Conservation (phyloP, 163 green algal genomes). For the Scenedesmus sp. region DNA sequence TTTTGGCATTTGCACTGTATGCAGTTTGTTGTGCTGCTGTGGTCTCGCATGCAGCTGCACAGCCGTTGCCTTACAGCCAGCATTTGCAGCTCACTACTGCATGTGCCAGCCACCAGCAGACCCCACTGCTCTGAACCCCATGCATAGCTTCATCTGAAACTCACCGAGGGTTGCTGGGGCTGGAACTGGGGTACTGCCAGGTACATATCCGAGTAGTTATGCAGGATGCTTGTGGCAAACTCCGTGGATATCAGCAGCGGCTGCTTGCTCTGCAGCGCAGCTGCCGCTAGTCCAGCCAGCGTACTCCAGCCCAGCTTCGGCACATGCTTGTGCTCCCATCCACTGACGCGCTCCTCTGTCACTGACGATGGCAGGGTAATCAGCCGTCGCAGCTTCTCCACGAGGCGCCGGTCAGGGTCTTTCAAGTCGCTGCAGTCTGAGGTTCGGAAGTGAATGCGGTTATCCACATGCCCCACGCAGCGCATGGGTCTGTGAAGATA, state of each 20-base stretch:
- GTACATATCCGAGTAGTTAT: slow-evolving; percentile 23
- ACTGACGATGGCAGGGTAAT: slow-evolving; percentile 11
- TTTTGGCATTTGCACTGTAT: neutral
- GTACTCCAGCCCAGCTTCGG: neutral
- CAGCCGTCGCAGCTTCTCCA: slow-evolving; percentile 9
- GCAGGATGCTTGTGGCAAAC: slow-evolving; percentile 20
- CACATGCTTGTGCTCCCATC: slow-evolving; percentile 2
- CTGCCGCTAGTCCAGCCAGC: neutral
- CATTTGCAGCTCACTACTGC: no score
- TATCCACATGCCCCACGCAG: neutral
- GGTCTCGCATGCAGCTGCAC: neutral
- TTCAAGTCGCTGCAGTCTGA: neutral
- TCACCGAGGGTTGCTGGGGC: slow-evolving; percentile 8
- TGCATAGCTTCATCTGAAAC: neutral
- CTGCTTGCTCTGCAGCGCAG: neutral
- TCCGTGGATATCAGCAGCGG: slow-evolving; percentile 20
- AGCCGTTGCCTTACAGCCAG: neutral
- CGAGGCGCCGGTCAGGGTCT: neutral
- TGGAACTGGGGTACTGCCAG: neutral
- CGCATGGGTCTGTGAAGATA: neutral
- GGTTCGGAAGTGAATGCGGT: slow-evolving; percentile 4
- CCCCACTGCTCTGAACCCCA: neutral
- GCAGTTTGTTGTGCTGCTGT: no score
- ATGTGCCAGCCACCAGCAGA: neutral
- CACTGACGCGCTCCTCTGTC: slow-evolving; percentile 4